phyloP scores from a whole-genome alignment of 1,139 yeast genomes.

The Taphrina flavorubra region DNA sequence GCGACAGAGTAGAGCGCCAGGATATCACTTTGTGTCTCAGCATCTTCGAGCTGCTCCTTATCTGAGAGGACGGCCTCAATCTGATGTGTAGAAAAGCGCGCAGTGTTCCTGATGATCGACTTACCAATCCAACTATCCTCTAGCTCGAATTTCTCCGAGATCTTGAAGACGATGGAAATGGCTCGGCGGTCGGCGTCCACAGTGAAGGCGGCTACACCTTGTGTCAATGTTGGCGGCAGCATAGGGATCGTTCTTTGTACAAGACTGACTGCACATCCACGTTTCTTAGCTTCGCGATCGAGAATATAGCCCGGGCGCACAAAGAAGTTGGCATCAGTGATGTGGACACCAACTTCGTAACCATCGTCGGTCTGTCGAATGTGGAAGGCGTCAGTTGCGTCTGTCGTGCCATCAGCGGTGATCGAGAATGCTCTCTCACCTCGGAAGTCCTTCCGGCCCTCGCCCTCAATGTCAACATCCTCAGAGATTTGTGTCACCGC shows the following conservation, averaged over 20 bases:
- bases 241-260: constrained; percentile 77
- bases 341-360: constrained; percentile 71
- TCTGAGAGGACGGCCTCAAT: constrained; percentile 49
- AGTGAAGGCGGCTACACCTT: constrained; percentile 64
- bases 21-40: constrained; percentile 20
- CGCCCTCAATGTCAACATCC: constrained; percentile 46
- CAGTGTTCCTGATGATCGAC: constrained; percentile 67
- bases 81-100: constrained; percentile 50
- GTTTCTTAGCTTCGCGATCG: constrained; percentile 88
- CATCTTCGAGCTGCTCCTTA: constrained; percentile 50
- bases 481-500: constrained; percentile 51
- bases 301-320: constrained; percentile 73
- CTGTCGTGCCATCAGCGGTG: constrained; percentile 57
- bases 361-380: constrained; percentile 39
- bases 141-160: constrained; percentile 75
- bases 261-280: constrained; percentile 86
- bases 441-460: constrained; percentile 63
- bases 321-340: constrained; percentile 75
- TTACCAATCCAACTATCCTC: constrained; percentile 81
- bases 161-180: constrained; percentile 79
- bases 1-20: constrained; percentile 37
- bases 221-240: constrained; percentile 68
- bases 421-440: constrained; percentile 67
- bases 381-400: constrained; percentile 52
- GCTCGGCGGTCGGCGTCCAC: constrained; percentile 69